Percentiles rank a stretch among this genome's conserved stretches.
Evolutionary conservation across 169 alveolate genomes (phyloP).

Genomic region (Fabrea salina): DNA sequence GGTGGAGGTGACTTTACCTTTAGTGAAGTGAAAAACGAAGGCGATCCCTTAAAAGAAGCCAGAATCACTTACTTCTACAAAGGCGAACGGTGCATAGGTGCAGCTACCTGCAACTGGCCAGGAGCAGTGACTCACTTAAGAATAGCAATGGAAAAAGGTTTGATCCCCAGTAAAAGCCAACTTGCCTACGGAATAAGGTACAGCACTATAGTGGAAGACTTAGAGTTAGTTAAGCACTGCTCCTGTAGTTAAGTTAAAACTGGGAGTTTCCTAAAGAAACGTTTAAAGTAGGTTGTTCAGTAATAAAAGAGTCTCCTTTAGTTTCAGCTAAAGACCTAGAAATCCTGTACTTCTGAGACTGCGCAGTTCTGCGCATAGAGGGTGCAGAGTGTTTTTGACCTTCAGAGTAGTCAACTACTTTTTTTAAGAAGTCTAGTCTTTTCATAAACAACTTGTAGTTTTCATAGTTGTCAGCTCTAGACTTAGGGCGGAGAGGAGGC

Average conservation of each 20-base stretch:
- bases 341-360: no score
- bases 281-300: no score
- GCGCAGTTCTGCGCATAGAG: no score
- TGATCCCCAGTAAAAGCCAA: conserved; percentile 1
- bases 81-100: conserved; percentile 24
- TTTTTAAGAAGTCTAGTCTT: conserved; percentile 10
- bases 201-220: no score
- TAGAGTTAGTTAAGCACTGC: no score
- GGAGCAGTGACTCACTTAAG: conserved; percentile 6
- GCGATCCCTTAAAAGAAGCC: not conserved
- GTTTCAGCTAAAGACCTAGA: no score
- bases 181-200: not conserved
- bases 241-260: no score
- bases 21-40: conserved; percentile 7
- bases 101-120: conserved; percentile 13
- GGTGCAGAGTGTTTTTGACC: no score
- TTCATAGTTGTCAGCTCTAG: not conserved
- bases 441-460: not conserved
- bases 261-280: no score
- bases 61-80: conserved; percentile 34
- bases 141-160: conserved; percentile 25
- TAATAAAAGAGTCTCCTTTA: no score
- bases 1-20: conserved; percentile 14
- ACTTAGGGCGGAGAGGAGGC: conserved; percentile 4
- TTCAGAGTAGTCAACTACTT: not conserved